Base-by-base conservation (phyloP, 805 yeast genomes). In the Metschnikowia peoriensis region DNA sequence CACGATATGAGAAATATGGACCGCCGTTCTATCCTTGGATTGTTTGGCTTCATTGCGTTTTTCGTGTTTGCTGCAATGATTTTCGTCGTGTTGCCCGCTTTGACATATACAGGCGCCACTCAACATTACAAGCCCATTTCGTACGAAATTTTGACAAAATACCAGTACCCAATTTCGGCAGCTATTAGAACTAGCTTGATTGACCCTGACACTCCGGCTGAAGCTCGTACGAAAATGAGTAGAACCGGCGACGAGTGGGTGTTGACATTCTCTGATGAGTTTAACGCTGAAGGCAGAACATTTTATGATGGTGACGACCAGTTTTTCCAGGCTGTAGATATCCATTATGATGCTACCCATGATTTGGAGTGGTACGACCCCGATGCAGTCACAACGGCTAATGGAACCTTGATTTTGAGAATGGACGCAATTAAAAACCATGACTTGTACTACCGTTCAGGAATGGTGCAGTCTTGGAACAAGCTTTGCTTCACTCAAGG, bases 41-140 rank as follows among this genome's bases (percentile, higher is more conserved):
- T 85, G 41, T 41, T 80, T n/a, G 89, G 90, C 27, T 60, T 91
- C 37, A 39, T 86, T 7, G 52, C 77, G 1, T 72, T 93, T 41
- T 71, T 81, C 17, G 49, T 85, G 2, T 96, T 86, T 35, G 85
- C 81, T 4, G 59, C 85, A 12, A 80, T 78, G n/a, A 66, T 93
- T 7, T 90, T 93, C 62, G 78, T 94, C 47, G 71, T 93, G 5
- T 71, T 89, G 55, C 98, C 99, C 0, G 93, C 85, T 1, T 68
- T 93, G 47, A 91, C 97, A 0, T 93, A 78, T 69, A 76, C 97
- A 1, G 96, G 96, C 53, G 83, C 80, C 29, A 70, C 82, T 7
- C 47, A 61, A 22, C 65, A 56, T 41, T 51, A 57, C 49, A 71
- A 63, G 55, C 56, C 58, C 6, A 47, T 45, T 15, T 38, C 56